Base-by-base conservation (phyloP, 1,139 yeast species). In the Pichia sp. region DNA sequence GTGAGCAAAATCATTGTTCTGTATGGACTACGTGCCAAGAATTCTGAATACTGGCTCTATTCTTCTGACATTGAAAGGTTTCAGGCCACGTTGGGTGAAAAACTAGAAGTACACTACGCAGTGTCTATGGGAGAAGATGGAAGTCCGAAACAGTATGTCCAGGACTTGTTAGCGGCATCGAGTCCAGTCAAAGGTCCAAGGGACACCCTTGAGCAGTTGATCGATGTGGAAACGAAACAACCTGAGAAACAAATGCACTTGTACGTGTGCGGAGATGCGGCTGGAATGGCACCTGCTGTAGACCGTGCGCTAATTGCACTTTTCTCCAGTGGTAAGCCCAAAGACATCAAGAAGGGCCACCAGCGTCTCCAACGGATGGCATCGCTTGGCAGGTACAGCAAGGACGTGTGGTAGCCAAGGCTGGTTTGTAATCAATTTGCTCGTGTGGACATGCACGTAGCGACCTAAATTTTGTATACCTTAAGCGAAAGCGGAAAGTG, bases 211-310 rank as follows among this genome's bases (percentile, higher is more conserved):
- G n/a, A n/a, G n/a, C n/a, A n/a, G n/a, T n/a, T n/a, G n/a, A n/a
- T n/a, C n/a, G n/a, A n/a, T 22, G 64, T 87, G 33, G 69, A 72
- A 48, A 60, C 68, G 33, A 62, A 84, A 43, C 60, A 51, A 4
- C 60, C 86, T 37, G 62, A 70, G 11, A 51, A 59, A 17, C 95
- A 94, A 31, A 96, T 94, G 0, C 77, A 74, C 53, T 69, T 91
- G 43, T 91, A 87, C 56, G 94, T 93, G 14, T 91, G 99, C 67
- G 99, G 98, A 50, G 96, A 87, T 62, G 96, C 96, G 15, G 74
- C 79, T 30, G 76, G 72, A 46, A 87, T 91, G 97, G 95, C 96
- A 2, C 78, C 88, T 58, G 96, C 86, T 51, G 98, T 93, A 10
- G 87, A 80, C 50, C 63, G 68, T 35, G 69, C 87, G 2, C 64